Percentiles rank a stretch among this genome's conserved stretches.
Evolutionary conservation across 2,329 filamentous ascomycete genomes (phyloP).

Genomic region (Ceratocystis papillata): DNA sequence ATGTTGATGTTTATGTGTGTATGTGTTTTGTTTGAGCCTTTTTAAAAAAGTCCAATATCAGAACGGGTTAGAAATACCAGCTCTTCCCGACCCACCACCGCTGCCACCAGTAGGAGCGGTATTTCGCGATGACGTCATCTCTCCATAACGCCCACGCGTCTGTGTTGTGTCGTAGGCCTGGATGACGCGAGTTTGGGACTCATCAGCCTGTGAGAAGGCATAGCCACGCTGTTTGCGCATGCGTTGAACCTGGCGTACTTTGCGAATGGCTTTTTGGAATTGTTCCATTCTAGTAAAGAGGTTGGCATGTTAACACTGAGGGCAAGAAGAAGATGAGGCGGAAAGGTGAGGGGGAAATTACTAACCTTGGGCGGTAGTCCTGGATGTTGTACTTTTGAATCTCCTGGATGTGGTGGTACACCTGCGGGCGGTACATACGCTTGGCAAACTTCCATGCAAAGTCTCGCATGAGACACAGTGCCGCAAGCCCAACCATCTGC

Average conservation of each 20-base stretch:
- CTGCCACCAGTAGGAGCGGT: constrained; percentile 8
- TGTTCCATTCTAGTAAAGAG: constrained; percentile 73
- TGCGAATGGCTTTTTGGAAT: constrained; percentile 98
- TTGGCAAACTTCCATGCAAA: constrained; percentile 96
- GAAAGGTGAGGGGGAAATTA: constrained; percentile 25
- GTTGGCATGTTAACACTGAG: neutral
- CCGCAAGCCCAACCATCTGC: constrained; percentile 69
- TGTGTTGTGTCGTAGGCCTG: constrained; percentile 97
- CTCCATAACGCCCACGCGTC: constrained; percentile 81
- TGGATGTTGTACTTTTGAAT: constrained; percentile 99
- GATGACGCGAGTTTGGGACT: constrained; percentile 85
- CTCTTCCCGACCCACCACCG: too few relatives aligned
- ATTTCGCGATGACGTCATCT: constrained; percentile 58
- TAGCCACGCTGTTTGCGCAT: constrained; percentile 99
- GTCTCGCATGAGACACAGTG: constrained; percentile 74
- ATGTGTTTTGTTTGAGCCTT: neutral
- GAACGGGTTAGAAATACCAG: neutral
- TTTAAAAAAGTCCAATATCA: neutral
- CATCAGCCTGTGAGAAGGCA: constrained; percentile 94
- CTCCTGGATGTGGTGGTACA: constrained; percentile 97
- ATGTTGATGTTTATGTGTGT: neutral
- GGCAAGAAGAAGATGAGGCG: neutral
- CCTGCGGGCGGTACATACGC: constrained; percentile 91
- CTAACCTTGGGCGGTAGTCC: constrained; percentile 87
- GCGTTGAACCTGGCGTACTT: constrained; percentile 93